phyloP scores from a whole-genome alignment of 805 yeast genomes.

The Metschnikowia shivogae region DNA sequence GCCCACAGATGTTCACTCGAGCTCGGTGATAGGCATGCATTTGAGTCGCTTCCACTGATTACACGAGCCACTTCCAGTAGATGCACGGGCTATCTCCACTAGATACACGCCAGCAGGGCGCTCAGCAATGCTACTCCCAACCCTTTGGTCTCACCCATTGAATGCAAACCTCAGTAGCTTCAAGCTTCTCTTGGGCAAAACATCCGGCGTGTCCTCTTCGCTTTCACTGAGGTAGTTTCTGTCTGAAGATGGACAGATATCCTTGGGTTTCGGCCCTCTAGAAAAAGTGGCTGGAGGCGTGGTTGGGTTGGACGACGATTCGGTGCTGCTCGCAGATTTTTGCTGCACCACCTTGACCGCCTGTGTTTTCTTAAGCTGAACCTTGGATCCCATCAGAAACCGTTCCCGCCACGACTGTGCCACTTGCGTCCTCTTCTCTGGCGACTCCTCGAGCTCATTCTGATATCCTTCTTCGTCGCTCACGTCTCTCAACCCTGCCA shows the following conservation, averaged over 20 bases:
- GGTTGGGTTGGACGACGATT: slow-evolving; percentile 7
- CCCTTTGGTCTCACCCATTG: slow-evolving; percentile 4
- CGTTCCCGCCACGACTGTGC: slow-evolving; percentile 12
- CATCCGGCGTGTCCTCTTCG: slow-evolving; percentile 7
- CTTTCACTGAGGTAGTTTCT: slow-evolving; percentile 14
- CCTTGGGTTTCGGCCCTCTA: neutral
- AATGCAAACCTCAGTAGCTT: slow-evolving; percentile 18
- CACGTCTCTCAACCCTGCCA: slow-evolving; percentile 5
- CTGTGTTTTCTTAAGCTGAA: neutral
- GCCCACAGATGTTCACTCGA: too few species aligned
- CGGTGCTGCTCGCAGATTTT: slow-evolving; percentile 3
- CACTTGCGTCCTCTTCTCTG: slow-evolving; percentile 22
- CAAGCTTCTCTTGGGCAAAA: slow-evolving; percentile 2
- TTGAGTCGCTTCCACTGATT: too few species aligned
- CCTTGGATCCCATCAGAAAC: slow-evolving; percentile 11
- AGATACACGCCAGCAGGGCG: too few species aligned
- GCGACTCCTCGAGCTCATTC: slow-evolving; percentile 41
- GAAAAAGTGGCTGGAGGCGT: slow-evolving; percentile 6
- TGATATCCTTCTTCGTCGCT: slow-evolving; percentile 26
- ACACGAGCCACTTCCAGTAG: too few species aligned
- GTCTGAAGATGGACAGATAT: slow-evolving; percentile 15
- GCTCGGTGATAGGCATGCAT: too few species aligned
- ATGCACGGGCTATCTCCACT: too few species aligned
- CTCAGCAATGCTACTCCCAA: too few species aligned
- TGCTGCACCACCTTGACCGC: slow-evolving; percentile 5